phyloP scores from a whole-genome alignment of 345 rosid species.

The Sapria himalayana region DNA sequence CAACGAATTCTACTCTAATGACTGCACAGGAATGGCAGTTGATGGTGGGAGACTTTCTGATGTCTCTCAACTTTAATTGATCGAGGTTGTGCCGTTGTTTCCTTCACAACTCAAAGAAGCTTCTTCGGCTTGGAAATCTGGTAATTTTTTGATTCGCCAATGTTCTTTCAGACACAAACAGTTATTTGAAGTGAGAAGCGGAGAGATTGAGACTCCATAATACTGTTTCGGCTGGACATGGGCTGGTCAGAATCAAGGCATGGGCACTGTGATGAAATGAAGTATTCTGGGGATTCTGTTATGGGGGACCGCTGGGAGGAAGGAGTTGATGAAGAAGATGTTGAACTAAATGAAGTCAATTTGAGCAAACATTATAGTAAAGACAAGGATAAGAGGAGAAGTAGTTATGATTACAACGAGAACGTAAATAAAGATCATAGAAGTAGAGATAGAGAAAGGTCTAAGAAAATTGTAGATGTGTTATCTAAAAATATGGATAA shows the following conservation, averaged over 20 bases:
- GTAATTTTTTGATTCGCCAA: too few relatives aligned
- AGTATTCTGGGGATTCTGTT: constrained; percentile 5
- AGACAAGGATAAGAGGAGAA: constrained; percentile 11
- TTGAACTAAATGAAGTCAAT: constrained; percentile 6
- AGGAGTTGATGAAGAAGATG: constrained; percentile 6
- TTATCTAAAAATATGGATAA: constrained; percentile 2
- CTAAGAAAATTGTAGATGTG: constrained; percentile 9
- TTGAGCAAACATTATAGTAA: constrained; percentile 8
- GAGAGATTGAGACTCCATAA: neutral
- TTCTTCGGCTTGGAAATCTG: too few relatives aligned
- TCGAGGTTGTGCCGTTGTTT: too few relatives aligned
- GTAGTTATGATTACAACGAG: constrained; percentile 8
- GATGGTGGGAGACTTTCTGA: too few relatives aligned
- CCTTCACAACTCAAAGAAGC: too few relatives aligned
- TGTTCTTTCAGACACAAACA: too few relatives aligned
- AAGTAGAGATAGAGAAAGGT: constrained; percentile 10
- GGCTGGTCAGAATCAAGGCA: constrained; percentile 6
- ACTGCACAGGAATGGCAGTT: too few relatives aligned
- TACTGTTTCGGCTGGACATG: constrained; percentile 1
- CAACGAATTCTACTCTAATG: too few relatives aligned
- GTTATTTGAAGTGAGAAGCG: too few relatives aligned
- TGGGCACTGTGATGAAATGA: constrained; percentile 4
- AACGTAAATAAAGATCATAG: constrained; percentile 10
- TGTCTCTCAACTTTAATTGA: too few relatives aligned
- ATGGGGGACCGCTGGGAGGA: neutral